phyloP scores from a whole-genome alignment of 352 stramenopile species.

The Globisporangium nagaii region DNA sequence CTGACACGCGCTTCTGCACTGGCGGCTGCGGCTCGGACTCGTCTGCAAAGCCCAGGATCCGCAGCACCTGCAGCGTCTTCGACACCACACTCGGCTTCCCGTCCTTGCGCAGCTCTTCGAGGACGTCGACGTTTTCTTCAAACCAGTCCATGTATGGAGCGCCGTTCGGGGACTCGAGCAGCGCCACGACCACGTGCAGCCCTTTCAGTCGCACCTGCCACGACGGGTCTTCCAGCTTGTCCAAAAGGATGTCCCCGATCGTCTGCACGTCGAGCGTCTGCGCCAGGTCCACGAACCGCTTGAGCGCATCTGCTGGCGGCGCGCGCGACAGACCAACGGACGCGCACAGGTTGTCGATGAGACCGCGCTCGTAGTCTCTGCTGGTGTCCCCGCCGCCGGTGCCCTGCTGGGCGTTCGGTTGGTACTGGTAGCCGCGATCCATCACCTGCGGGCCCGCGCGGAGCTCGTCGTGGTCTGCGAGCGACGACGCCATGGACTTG shows the following conservation, averaged over 20 bases:
- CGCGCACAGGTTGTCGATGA: constrained; percentile 82
- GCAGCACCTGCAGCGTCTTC: constrained; percentile 69
- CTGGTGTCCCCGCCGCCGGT: constrained; percentile 70
- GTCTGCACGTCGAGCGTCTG: constrained; percentile 81
- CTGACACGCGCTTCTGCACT: constrained; percentile 10
- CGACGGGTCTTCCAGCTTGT: constrained; percentile 81
- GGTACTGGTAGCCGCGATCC: constrained; percentile 66
- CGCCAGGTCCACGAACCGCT: constrained; percentile 82
- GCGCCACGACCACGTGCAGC: constrained; percentile 70
- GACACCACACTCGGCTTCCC: constrained; percentile 73
- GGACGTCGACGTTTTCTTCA: constrained; percentile 76
- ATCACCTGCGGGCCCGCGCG: constrained; percentile 54
- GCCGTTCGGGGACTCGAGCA: constrained; percentile 65
- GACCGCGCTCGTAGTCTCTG: constrained; percentile 78
- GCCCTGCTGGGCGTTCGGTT: constrained; percentile 54
- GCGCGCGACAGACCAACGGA: constrained; percentile 69
- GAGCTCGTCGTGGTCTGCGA: constrained; percentile 82
- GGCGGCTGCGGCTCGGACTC: constrained; percentile 28
- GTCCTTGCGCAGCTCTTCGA: constrained; percentile 74
- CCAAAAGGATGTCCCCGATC: constrained; percentile 80
- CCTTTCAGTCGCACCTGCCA: constrained; percentile 82
- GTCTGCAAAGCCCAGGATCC: constrained; percentile 55
- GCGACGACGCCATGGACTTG: constrained; percentile 86
- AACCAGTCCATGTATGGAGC: constrained; percentile 74
- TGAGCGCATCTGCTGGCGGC: constrained; percentile 67